Conservation (phyloP, 768 basidiomycete species). For the Austroboletus eburneus region DNA sequence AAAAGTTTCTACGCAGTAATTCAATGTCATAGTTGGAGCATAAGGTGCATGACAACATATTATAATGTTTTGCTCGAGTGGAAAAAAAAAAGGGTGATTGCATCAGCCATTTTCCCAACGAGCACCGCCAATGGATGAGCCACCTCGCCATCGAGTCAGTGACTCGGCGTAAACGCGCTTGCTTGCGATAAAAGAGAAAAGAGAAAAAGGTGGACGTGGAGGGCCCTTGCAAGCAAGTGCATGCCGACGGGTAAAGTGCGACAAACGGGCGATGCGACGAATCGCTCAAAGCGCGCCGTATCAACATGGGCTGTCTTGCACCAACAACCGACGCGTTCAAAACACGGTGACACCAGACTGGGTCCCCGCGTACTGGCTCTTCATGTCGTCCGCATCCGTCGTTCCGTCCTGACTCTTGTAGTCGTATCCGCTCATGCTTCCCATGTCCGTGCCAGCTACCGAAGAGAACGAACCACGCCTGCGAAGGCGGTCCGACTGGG, state of each 20-base stretch:
- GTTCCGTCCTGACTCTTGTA: constrained; percentile 90
- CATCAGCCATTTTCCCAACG: background rate
- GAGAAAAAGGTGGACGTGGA: constrained; percentile 2
- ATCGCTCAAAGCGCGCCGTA: constrained; percentile 12
- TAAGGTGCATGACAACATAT: constrained; percentile 21
- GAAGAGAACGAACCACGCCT: constrained; percentile 75
- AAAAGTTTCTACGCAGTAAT: constrained; percentile 6
- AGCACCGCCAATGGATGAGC: constrained; percentile 4
- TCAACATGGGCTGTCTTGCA: constrained; percentile 3
- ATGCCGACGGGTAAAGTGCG: constrained; percentile 6
- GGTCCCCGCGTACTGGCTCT: constrained; percentile 83
- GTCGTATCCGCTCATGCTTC: constrained; percentile 70
- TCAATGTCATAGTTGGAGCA: constrained; percentile 17
- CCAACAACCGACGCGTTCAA: constrained; percentile 34
- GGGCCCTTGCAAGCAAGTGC: constrained; percentile 8
- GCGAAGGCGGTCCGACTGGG: constrained; percentile 86
- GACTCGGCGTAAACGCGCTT: constrained; percentile 4
- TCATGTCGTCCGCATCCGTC: constrained; percentile 79
- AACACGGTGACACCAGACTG: constrained; percentile 85
- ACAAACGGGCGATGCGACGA: constrained; percentile 1
- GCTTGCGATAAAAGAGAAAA: constrained; percentile 9
- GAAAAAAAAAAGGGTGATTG: constrained; percentile 1
- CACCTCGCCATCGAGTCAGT: constrained; percentile 3
- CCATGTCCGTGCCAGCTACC: constrained; percentile 71
- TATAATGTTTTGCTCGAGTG: background rate